Conservation (phyloP, 441 rosid species). For the Melastoma candidum region DNA sequence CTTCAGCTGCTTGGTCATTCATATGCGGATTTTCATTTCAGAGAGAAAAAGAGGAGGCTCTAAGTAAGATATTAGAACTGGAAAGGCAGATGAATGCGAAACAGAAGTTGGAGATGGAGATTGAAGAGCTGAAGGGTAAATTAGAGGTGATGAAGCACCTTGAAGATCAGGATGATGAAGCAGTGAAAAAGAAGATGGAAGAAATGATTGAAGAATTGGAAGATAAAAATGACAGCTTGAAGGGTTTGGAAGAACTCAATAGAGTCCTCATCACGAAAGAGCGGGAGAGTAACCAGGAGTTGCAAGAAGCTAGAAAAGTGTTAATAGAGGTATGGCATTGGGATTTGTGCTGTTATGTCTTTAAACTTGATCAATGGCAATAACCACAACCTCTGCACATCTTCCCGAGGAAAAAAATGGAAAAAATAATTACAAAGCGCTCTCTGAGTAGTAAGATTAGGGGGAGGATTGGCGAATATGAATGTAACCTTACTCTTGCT, state of each 20-base stretch:
- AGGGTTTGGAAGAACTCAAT: constrained; percentile 32
- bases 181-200: constrained; percentile 51
- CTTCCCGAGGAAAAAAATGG: too few relatives aligned
- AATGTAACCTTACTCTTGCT: too few relatives aligned
- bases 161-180: constrained; percentile 69
- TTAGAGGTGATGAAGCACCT: constrained; percentile 77
- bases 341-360: too few relatives aligned
- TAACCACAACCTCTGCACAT: too few relatives aligned
- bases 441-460: too few relatives aligned
- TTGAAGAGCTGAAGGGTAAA: constrained; percentile 76
- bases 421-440: too few relatives aligned
- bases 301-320: constrained; percentile 61
- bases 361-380: too few relatives aligned
- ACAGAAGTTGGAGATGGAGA: constrained; percentile 87
- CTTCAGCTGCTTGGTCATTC: constrained; percentile 3
- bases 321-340: constrained; percentile 38
- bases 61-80: constrained; percentile 52
- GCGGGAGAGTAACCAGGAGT: constrained; percentile 74
- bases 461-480: too few relatives aligned
- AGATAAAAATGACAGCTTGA: constrained; percentile 43
- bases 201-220: constrained; percentile 57
- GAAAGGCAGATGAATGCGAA: constrained; percentile 61
- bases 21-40: constrained; percentile 19
- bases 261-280: constrained; percentile 47
- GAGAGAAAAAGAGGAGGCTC: constrained; percentile 77